These are phyloP conservation scores for Tricholoma flavovirens DNA, from an alignment of 768 basidiomycete species.

Conservation along the genomic window DNA sequence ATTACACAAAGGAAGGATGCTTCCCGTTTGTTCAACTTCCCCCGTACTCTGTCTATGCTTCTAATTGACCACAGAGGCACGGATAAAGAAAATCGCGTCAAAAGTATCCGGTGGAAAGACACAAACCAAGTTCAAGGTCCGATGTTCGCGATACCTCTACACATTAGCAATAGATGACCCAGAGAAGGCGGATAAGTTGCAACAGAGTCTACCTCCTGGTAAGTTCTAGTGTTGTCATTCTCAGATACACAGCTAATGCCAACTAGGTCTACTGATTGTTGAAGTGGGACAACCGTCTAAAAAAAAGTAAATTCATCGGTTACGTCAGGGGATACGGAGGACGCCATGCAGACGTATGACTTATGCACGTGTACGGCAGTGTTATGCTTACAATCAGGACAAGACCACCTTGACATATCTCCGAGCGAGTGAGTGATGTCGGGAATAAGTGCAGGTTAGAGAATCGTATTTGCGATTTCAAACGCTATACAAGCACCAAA, in stretches of 20 bases:
- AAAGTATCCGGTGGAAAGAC: constrained; percentile 64
- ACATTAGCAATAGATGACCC: constrained; percentile 94
- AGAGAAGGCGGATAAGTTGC: constrained; percentile 98
- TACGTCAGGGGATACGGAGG: constrained; percentile 11
- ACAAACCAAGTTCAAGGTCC: constrained; percentile 97
- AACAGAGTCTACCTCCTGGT: constrained; percentile 94
- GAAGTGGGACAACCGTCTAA: constrained; percentile 67
- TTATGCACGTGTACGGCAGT: constrained; percentile 26
- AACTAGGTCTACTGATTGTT: constrained; percentile 60
- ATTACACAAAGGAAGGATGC: constrained; percentile 98
- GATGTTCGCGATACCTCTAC: constrained; percentile 95
- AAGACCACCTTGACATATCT: constrained; percentile 1
- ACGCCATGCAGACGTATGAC: constrained; percentile 21
- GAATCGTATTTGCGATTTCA: constrained; percentile 13
- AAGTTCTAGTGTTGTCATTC: constrained; percentile 34
- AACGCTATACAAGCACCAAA: constrained; percentile 15
- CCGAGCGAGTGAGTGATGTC: background rate
- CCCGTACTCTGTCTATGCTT: constrained; percentile 1
- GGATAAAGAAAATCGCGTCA: constrained; percentile 91
- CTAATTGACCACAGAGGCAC: constrained; percentile 62
- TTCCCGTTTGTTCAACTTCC: constrained; percentile 57
- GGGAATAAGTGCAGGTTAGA: background rate
- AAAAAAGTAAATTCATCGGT: constrained; percentile 55
- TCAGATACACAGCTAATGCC: background rate
- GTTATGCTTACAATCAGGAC: constrained; percentile 18